A percentile compares a stretch with the other conserved stretches of the same genome.
These are phyloP conservation scores for Bondarzewia mesenterica DNA, from an alignment of 1,284 basidiomycete species.

Conservation along the genomic window DNA sequence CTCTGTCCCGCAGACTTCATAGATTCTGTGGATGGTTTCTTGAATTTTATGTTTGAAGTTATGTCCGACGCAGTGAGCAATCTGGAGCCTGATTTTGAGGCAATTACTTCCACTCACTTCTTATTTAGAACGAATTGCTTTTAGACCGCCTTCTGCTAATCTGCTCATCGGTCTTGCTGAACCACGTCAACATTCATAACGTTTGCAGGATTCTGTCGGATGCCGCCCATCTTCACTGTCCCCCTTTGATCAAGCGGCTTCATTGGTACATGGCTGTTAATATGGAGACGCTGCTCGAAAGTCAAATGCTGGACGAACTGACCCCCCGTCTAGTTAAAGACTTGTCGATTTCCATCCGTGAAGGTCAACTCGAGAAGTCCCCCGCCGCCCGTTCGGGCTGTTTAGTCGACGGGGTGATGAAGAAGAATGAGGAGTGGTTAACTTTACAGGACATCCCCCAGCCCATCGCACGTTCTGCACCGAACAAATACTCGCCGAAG, in stretches of 20 bases:
- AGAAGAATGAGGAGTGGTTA: constrained; percentile 70
- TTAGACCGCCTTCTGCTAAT: constrained; percentile 80
- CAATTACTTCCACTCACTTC: constrained; percentile 1
- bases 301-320: constrained; percentile 72
- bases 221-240: constrained; percentile 74
- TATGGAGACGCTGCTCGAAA: constrained; percentile 85
- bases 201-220: constrained; percentile 79
- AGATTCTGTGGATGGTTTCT: constrained; percentile 63
- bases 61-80: constrained; percentile 72
- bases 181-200: constrained; percentile 69
- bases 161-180: constrained; percentile 71
- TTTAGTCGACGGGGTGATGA: constrained; percentile 53
- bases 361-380: constrained; percentile 60
- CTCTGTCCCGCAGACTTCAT: constrained; percentile 47
- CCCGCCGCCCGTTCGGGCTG: constrained; percentile 55
- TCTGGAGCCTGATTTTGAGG: background rate
- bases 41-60: constrained; percentile 87
- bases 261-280: constrained; percentile 81
- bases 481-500: constrained; percentile 35
- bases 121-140: constrained; percentile 74
- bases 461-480: constrained; percentile 42
- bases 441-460: constrained; percentile 73
- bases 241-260: constrained; percentile 62
- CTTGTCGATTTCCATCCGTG: constrained; percentile 54
- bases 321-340: constrained; percentile 59